A percentile compares a stretch with the other conserved stretches of the same genome.
Conservation (phyloP, 2,329 filamentous ascomycete species). For the Juglanconis sp. region DNA sequence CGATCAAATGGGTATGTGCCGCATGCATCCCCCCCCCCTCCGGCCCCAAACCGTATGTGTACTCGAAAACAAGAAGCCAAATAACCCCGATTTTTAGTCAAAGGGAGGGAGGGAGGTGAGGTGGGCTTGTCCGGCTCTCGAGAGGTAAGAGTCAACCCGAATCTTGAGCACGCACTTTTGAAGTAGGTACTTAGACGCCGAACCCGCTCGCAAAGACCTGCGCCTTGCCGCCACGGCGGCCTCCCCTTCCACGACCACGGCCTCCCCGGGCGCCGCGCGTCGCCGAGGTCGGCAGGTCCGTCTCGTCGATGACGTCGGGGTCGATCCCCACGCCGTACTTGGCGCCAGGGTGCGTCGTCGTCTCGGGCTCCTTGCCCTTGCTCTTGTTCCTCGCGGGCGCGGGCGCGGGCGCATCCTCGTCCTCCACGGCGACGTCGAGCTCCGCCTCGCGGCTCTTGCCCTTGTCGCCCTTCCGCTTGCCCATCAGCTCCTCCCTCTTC, state of each 20-base stretch:
- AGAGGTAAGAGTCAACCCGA: no score
- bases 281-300: conserved; percentile 13
- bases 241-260: conserved; percentile 11
- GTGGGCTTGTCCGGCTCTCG: no score
- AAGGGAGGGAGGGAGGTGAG: not conserved
- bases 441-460: conserved; percentile 16
- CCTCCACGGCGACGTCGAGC: not conserved
- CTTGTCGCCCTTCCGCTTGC: conserved; percentile 32
- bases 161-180: not conserved
- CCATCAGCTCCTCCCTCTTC: conserved; percentile 48
- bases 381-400: not conserved
- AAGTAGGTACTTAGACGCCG: conserved; percentile 14
- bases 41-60: not conserved
- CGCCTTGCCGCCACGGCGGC: conserved; percentile 10
- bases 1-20: not conserved
- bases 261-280: conserved; percentile 10
- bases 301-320: conserved; percentile 23
- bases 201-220: conserved; percentile 19
- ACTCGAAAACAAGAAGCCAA: not conserved
- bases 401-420: not conserved
- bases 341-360: not conserved
- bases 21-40: no score
- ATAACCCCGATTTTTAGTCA: not conserved
- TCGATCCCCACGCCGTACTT: conserved; percentile 18
- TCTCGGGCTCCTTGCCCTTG: not conserved